Evolutionary conservation across 1,284 basidiomycete species (phyloP).

Genomic region (Rhodotorula sp.): DNA sequence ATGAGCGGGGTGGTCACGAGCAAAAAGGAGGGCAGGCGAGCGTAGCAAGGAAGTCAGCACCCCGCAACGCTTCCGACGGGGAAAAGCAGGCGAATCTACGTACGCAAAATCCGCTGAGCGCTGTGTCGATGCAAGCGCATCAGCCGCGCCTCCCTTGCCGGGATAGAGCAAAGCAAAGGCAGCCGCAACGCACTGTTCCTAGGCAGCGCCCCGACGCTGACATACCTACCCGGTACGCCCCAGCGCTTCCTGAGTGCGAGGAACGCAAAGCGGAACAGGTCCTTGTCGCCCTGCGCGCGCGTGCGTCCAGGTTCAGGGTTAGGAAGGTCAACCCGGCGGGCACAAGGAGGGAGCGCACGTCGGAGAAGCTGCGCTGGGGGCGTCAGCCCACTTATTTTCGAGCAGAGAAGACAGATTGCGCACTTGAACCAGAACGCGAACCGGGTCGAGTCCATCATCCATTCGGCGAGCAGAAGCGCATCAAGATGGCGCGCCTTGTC

Average conservation of each 20-base stretch:
- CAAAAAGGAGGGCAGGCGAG: too few species aligned
- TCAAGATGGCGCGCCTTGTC: conserved; percentile 54
- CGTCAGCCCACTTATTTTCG: not conserved
- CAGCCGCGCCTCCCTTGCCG: not conserved
- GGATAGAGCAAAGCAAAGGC: not conserved
- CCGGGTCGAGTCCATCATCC: conserved; percentile 53
- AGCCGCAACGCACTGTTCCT: conserved; percentile 30
- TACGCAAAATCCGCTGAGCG: conserved; percentile 39
- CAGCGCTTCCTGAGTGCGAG: conserved; percentile 57
- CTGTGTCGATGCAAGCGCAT: not conserved
- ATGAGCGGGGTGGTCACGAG: too few species aligned
- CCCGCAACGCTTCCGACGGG: too few species aligned
- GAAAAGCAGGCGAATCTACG: too few species aligned
- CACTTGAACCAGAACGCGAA: conserved; percentile 54
- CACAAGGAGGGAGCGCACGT: not conserved
- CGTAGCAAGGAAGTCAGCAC: too few species aligned
- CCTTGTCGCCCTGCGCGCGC: conserved; percentile 54
- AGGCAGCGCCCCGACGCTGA: conserved; percentile 51
- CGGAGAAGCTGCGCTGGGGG: conserved; percentile 4
- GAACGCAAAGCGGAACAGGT: conserved; percentile 56
- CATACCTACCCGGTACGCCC: conserved; percentile 57
- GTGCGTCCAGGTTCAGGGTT: too few species aligned
- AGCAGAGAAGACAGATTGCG: not conserved
- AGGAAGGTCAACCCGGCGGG: not conserved
- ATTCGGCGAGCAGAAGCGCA: conserved; percentile 53